Base-by-base conservation (phyloP, 2,329 filamentous ascomycete genomes). In the Paracoccidioides lutzii region DNA sequence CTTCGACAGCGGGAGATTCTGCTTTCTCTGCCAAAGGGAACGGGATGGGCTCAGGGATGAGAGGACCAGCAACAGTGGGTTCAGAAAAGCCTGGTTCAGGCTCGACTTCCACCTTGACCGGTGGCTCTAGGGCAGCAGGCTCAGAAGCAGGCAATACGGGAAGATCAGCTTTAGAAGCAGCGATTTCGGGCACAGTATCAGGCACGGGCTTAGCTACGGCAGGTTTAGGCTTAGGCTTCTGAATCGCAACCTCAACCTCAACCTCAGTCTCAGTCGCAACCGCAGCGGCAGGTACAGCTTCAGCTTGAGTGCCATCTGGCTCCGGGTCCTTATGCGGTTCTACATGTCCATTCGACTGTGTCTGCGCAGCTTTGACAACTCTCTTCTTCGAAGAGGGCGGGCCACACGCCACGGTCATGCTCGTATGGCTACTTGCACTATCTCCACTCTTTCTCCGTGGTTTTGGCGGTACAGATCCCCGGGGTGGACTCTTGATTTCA, bases 401-500 rank as follows among this genome's bases (percentile, higher is more conserved):
- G 4, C 12, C 30, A 22, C 32, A 38, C 8, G 38, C 30, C 28
- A 3, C 42, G 32, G 9, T 33, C 7, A n/a, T 33, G 33, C 40
- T 45, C 10, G 22, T 30, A 37, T 44, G 32, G 35, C 52, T 46
- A 22, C 41, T 46, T 44, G 41, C 41, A 32, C 41, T 46, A 45
- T 44, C 52, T 10, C 41, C 52, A 35, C 53, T 45, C 38, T 46
- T 52, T 38, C 49, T 52, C 49, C 49, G 35, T n/a, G 22, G 15
- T 22, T 52, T 52, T 30, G 37, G 43, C 3, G 42, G 42, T 33
- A 42, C 28, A 59, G 49, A 52, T 12, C 49, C 12, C 10, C 66
- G 68, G 5, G 73, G 69, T 40, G 71, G 71, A 50, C 67, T 71
- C 58, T 69, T 73, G 4, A 65, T 52, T 32, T 76, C 74, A 4